phyloP scores from a whole-genome alignment of 148 eudicot genomes.

The Silene latifolia region DNA sequence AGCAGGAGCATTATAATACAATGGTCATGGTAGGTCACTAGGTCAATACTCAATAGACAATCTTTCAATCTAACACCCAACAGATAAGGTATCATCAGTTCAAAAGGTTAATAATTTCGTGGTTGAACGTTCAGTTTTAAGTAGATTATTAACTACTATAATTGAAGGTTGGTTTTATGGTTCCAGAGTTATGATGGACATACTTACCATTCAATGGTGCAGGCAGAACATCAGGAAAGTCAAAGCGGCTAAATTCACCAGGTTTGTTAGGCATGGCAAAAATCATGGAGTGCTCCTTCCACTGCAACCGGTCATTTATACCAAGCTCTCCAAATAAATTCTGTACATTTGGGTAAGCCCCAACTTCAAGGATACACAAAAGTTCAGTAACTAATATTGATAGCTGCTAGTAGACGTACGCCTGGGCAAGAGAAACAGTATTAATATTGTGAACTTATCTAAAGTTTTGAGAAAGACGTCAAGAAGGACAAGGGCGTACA shows the following conservation, averaged over 20 bases:
- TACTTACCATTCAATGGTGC: slow-evolving; percentile 85
- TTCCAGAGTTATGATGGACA: not conserved
- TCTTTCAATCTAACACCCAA: too few species aligned
- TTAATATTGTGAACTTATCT: not conserved
- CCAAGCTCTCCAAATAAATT: slow-evolving; percentile 96
- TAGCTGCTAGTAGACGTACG: slow-evolving; percentile 1
- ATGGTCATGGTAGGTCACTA: too few species aligned
- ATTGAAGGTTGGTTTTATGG: not conserved
- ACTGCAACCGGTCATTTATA: slow-evolving; percentile 86
- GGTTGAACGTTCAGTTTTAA: not conserved
- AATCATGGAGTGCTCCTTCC: slow-evolving; percentile 99
- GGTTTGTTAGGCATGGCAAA: slow-evolving; percentile 98
- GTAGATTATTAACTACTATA: not conserved
- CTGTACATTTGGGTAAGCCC: slow-evolving; percentile 98
- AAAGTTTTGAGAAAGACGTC: not conserved
- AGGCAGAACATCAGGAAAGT: slow-evolving; percentile 81
- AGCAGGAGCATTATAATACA: too few species aligned
- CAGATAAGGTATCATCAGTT: too few species aligned
- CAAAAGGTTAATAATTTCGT: not conserved
- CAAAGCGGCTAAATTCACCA: slow-evolving; percentile 96
- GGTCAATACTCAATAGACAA: too few species aligned
- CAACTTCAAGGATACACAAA: slow-evolving; percentile 52
- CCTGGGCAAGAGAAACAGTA: not conserved
- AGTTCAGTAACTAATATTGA: slow-evolving; percentile 22
- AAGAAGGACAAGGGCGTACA: not conserved